Base-by-base conservation (phyloP, 2,329 filamentous ascomycete genomes). In the Phialophora chinensis region DNA sequence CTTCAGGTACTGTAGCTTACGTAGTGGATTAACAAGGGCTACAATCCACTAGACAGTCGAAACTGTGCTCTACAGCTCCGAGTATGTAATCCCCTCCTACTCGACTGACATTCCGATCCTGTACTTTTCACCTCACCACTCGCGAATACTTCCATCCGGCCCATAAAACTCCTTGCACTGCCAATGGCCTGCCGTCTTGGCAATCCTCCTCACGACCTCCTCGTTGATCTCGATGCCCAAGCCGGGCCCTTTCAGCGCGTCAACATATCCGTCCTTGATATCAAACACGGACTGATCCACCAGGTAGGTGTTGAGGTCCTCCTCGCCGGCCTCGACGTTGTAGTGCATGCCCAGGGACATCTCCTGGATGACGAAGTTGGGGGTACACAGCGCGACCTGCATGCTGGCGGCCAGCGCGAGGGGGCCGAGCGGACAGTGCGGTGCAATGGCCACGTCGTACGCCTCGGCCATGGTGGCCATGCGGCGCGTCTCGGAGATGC, bases 271-370 rank as follows among this genome's bases (percentile, higher is more conserved):
- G 53, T 86, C 84, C n/a, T 84, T 81, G 5, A 92, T 86, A 49
- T 86, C 80, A 82, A 89, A 91, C 0, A 91, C 85, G 58, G 85
- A 83, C 0, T 86, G 82, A 71, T 91, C 86, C 73, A 85, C 86
- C 1, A 88, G 81, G 73, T 92, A 92, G 29, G 85, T 90, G 12
- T 85, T 85, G 62, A 91, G 79, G 74, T 91, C 89, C 71, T 87
- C 82, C 1, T 86, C 83, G 1, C 86, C 88, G 0, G 83, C 85
- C 72, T 84, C 83, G 3, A 78, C 77, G 71, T 93, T 93, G 74
- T 93, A 93, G 75, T 93, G 91, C 72, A 93, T 93, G 0, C 90
- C 91, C 33, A 92, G 74, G 61, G 87, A 89, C 91, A 91, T 91
- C 76, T 92, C 90, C 73, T 91, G 87, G 29, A 92, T 91, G 0